phyloP scores from a whole-genome alignment of 805 yeast genomes.

The Candida pseudoglaebosa region DNA sequence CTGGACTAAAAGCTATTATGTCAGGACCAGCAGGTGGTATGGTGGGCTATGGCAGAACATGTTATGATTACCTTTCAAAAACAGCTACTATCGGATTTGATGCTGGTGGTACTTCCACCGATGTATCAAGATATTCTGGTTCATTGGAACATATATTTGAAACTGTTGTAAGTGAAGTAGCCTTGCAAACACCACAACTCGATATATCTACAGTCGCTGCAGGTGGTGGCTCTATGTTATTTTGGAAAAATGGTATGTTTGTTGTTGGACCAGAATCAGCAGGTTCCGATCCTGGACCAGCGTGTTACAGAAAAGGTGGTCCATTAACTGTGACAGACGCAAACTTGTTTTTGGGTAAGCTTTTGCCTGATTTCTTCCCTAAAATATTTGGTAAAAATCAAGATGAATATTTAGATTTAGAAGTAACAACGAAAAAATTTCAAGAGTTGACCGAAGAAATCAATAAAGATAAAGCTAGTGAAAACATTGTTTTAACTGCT shows the following conservation, averaged over 20 bases:
- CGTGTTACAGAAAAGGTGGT: slow-evolving; percentile 38
- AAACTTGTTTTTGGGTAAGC: slow-evolving; percentile 30
- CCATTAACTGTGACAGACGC: slow-evolving; percentile 40
- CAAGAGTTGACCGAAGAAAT: slow-evolving; percentile 43
- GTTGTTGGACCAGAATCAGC: slow-evolving; percentile 41
- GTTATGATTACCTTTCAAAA: slow-evolving; percentile 41
- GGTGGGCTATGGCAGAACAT: slow-evolving; percentile 86
- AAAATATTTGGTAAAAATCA: slow-evolving; percentile 36
- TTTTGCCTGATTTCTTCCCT: slow-evolving; percentile 36
- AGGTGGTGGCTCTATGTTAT: slow-evolving; percentile 41
- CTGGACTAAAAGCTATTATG: slow-evolving; percentile 83
- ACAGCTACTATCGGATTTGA: slow-evolving; percentile 38
- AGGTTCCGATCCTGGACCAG: slow-evolving; percentile 39
- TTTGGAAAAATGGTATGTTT: slow-evolving; percentile 36
- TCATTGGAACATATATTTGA: slow-evolving; percentile 39
- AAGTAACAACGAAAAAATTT: slow-evolving; percentile 48
- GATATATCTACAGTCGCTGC: slow-evolving; percentile 46
- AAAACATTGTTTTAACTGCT: slow-evolving; percentile 18
- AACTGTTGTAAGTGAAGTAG: slow-evolving; percentile 42
- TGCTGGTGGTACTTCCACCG: slow-evolving; percentile 47
- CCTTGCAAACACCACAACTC: slow-evolving; percentile 42
- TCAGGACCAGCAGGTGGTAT: slow-evolving; percentile 99
- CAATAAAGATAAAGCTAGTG: slow-evolving; percentile 29
- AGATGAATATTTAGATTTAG: slow-evolving; percentile 29
- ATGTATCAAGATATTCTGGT: slow-evolving; percentile 41